Conservation (phyloP, 2,329 filamentous ascomycete species). For the Fusarium domesticum region DNA sequence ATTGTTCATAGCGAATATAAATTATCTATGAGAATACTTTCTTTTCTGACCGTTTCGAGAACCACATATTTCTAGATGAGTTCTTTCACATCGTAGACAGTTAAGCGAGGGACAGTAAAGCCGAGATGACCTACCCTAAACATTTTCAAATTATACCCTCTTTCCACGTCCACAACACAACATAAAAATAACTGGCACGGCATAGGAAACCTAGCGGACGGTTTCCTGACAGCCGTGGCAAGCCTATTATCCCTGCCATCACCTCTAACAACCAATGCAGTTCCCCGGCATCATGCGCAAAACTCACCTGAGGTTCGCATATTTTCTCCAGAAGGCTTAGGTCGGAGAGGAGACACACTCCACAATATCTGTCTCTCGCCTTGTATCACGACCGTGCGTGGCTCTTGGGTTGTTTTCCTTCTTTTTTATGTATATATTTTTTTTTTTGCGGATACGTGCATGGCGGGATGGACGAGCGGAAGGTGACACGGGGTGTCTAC, state of each 20-base stretch:
- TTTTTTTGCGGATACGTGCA: too few relatives aligned
- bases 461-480: too few relatives aligned
- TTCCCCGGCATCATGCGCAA: conserved; percentile 14
- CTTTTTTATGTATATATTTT: neutral
- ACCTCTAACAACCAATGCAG: conserved; percentile 2
- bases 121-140: too few relatives aligned
- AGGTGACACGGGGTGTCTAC: too few relatives aligned
- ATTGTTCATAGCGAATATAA: neutral
- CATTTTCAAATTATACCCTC: neutral
- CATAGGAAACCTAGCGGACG: too few relatives aligned
- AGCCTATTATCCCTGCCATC: conserved; percentile 1
- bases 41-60: too few relatives aligned
- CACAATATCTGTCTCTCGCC: too few relatives aligned
- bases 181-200: conserved; percentile 4
- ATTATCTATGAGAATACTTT: neutral
- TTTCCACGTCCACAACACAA: neutral
- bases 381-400: too few relatives aligned
- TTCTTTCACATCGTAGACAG: too few relatives aligned
- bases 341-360: conserved; percentile 16
- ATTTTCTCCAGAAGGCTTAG: conserved; percentile 10
- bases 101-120: too few relatives aligned
- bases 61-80: too few relatives aligned
- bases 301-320: conserved; percentile 14
- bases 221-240: neutral
- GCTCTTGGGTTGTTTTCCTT: neutral